Conservation (phyloP, 768 basidiomycete species). For the Collybiopsis luxurians region DNA sequence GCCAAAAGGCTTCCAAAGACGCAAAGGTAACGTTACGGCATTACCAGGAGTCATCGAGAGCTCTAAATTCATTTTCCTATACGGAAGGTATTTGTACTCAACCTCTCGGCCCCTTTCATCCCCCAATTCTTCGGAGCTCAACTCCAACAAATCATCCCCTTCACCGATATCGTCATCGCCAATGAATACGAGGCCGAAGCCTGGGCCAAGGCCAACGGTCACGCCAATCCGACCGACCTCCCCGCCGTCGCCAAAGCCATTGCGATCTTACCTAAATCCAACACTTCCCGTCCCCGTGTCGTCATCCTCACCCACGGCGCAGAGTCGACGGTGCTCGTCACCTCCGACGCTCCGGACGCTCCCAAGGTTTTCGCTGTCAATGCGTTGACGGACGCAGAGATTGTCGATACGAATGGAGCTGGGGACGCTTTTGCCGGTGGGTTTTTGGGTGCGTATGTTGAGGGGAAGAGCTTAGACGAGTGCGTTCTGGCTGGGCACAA, state of each 20-base stretch:
- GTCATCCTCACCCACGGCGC: slow-evolving; percentile 94
- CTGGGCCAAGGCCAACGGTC: slow-evolving; percentile 74
- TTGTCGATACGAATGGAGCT: slow-evolving; percentile 97
- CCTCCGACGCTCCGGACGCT: slow-evolving; percentile 49
- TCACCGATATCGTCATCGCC: slow-evolving; percentile 90
- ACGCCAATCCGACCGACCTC: slow-evolving; percentile 64
- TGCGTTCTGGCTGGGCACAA: slow-evolving; percentile 84
- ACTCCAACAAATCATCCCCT: slow-evolving; percentile 76
- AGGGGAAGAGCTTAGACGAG: slow-evolving; percentile 76
- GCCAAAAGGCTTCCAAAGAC: slow-evolving; percentile 70
- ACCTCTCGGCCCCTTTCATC: slow-evolving; percentile 98
- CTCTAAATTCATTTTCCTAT: background rate
- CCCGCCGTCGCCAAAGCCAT: slow-evolving; percentile 69
- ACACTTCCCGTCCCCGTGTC: slow-evolving; percentile 69
- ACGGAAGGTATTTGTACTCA: slow-evolving; percentile 77
- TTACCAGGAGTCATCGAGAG: background rate
- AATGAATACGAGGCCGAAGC: slow-evolving; percentile 94
- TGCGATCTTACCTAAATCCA: slow-evolving; percentile 74
- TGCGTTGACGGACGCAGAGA: slow-evolving; percentile 55
- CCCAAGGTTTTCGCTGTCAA: slow-evolving; percentile 59
- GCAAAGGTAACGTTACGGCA: slow-evolving; percentile 56
- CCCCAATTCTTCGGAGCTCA: slow-evolving; percentile 87
- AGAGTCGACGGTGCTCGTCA: slow-evolving; percentile 72
- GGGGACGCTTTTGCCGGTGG: slow-evolving; percentile 98
- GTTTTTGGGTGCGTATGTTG: slow-evolving; percentile 82